These are phyloP conservation scores for Miamiensis avidus DNA, from an alignment of 169 alveolate genomes.

Conservation along the genomic window DNA sequence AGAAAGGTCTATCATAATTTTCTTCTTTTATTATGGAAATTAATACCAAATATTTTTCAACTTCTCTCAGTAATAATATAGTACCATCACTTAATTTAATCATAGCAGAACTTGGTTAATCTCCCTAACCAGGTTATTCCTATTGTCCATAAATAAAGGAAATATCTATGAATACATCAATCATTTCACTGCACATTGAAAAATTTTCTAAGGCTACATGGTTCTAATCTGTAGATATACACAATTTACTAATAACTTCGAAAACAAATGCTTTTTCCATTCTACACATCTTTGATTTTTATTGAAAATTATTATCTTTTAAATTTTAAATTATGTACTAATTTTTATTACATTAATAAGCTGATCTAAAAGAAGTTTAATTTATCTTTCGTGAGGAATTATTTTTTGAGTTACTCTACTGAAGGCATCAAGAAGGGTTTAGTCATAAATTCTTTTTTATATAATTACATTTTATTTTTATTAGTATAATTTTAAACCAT, in stretches of 20 bases:
- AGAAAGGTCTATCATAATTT: conserved; percentile 83
- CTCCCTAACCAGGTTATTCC: conserved; percentile 37
- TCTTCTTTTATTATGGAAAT: conserved; percentile 83
- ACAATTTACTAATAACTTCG: conserved; percentile 83
- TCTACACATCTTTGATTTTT: conserved; percentile 66
- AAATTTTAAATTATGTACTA: background rate
- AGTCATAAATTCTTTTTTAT: conserved; percentile 76
- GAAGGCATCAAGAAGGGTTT: conserved; percentile 85
- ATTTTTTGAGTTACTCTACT: conserved; percentile 85
- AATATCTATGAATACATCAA: conserved; percentile 89
- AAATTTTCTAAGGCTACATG: conserved; percentile 78
- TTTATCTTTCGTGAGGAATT: conserved; percentile 69
- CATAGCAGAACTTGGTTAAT: conserved; percentile 61
- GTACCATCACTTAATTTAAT: conserved; percentile 73
- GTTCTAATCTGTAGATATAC: conserved; percentile 83
- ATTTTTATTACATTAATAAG: conserved; percentile 5
- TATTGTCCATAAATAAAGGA: conserved; percentile 81
- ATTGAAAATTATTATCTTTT: conserved; percentile 63
- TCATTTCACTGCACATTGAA: conserved; percentile 88
- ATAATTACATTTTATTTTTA: background rate
- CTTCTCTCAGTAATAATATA: conserved; percentile 79
- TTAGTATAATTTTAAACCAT: background rate
- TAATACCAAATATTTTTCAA: conserved; percentile 80
- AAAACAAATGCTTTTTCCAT: conserved; percentile 89
- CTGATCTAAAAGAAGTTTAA: conserved; percentile 23